Conservation (phyloP, 176 grass and related monocot species). For the Cenchrus purpureus region DNA sequence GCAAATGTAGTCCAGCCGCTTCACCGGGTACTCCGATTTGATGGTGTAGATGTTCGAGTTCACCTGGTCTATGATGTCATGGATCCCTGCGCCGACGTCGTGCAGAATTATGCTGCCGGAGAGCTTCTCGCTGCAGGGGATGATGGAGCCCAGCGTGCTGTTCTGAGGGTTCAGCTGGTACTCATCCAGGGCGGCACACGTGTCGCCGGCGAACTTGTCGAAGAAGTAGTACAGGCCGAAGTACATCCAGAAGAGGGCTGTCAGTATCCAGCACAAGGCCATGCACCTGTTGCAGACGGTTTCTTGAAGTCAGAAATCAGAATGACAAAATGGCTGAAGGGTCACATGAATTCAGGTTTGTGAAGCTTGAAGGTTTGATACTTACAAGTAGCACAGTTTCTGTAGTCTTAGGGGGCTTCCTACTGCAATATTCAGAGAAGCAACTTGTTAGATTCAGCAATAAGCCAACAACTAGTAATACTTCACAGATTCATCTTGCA, state of each 20-base stretch:
- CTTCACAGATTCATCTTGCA: not conserved
- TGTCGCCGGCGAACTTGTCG: constrained; percentile 76
- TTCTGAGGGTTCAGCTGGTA: constrained; percentile 80
- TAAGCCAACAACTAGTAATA: not conserved
- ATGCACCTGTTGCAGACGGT: constrained; percentile 59
- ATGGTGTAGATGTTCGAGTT: constrained; percentile 75
- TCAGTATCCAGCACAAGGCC: constrained; percentile 73
- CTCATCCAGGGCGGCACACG: constrained; percentile 69
- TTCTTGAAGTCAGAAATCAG: constrained; percentile 32
- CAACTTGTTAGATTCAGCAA: not conserved
- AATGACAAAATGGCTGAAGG: not conserved
- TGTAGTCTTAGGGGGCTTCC: constrained; percentile 54
- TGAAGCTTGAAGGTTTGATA: constrained; percentile 18
- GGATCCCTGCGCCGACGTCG: constrained; percentile 66
- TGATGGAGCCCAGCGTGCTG: constrained; percentile 82
- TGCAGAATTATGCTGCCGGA: constrained; percentile 54
- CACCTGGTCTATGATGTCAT: constrained; percentile 86
- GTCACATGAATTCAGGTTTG: not conserved
- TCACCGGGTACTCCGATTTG: constrained; percentile 59
- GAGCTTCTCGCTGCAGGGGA: constrained; percentile 65
- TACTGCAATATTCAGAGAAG: constrained; percentile 48
- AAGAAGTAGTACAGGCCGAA: constrained; percentile 92
- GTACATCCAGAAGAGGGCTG: constrained; percentile 75
- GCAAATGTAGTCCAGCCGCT: constrained; percentile 77
- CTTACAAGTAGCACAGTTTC: constrained; percentile 57